phyloP scores from a whole-genome alignment of 345 rosid species.

The Sisymbrium irio region DNA sequence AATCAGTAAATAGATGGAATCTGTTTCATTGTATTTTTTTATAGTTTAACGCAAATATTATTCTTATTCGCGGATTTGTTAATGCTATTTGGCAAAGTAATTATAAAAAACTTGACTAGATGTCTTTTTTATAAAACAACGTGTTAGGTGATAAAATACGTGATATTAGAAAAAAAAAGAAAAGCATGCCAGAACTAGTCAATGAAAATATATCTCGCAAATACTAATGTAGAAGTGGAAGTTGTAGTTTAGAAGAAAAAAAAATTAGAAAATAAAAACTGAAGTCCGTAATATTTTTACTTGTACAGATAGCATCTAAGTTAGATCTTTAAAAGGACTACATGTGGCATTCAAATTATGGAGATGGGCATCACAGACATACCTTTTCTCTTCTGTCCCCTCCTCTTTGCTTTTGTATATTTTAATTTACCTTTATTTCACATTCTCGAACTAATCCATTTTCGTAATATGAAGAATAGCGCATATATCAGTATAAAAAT shows the following conservation, averaged over 20 bases:
- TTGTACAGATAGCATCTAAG: conserved; percentile 23
- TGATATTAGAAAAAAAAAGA: not conserved
- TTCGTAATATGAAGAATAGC: not conserved
- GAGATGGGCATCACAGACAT: conserved; percentile 33
- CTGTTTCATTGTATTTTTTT: not conserved
- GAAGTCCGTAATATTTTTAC: not conserved
- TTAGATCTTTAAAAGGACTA: conserved; percentile 24
- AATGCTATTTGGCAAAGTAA: not conserved
- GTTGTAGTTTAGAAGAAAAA: not conserved
- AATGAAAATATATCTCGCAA: not conserved
- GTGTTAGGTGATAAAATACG: not conserved
- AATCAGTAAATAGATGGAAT: not conserved
- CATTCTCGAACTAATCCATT: conserved; percentile 15
- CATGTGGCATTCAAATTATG: conserved; percentile 32
- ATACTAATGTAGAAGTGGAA: not conserved
- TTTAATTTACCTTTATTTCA: conserved; percentile 21
- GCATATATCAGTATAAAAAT: not conserved
- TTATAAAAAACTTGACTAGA: not conserved
- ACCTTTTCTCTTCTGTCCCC: conserved; percentile 36
- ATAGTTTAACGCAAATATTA: not conserved
- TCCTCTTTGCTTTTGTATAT: conserved; percentile 28
- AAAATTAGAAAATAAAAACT: not conserved
- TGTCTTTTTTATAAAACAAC: not conserved
- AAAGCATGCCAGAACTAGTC: not conserved
- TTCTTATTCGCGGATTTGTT: not conserved